Conservation (phyloP, 129 eudicot species). For the Flaveria sonorensis region DNA sequence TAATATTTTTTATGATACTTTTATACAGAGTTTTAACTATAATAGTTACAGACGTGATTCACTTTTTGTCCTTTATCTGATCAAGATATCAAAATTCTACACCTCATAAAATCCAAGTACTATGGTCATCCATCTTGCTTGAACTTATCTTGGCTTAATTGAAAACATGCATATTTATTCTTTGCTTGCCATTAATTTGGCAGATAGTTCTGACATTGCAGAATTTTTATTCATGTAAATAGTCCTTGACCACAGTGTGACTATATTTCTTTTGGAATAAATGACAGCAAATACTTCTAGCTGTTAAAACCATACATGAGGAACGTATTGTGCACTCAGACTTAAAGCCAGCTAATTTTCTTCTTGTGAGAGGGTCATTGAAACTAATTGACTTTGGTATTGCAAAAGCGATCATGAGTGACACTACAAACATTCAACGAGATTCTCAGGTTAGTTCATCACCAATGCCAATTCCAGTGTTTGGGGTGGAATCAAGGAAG, state of each 20-base stretch:
- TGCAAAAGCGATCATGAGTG: slow-evolving; percentile 97
- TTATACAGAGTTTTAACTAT: too few relatives aligned
- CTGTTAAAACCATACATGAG: slow-evolving; percentile 97
- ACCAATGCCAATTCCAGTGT: not conserved
- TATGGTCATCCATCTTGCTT: not conserved
- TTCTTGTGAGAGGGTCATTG: slow-evolving; percentile 90
- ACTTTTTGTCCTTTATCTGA: too few relatives aligned
- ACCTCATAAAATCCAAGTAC: not conserved
- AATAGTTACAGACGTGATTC: not conserved
- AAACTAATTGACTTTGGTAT: slow-evolving; percentile 98
- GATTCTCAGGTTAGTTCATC: slow-evolving; percentile 81
- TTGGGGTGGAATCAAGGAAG: not conserved
- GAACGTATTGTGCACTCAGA: slow-evolving; percentile 99
- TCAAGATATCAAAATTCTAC: too few relatives aligned
- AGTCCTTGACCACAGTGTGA: slow-evolving; percentile 21
- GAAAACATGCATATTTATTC: slow-evolving; percentile 3
- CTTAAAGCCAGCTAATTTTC: slow-evolving; percentile 98
- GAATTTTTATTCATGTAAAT: not conserved
- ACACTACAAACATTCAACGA: slow-evolving; percentile 96
- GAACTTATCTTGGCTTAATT: not conserved
- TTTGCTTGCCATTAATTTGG: not conserved
- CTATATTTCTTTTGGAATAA: slow-evolving; percentile 21
- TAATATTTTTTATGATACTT: too few relatives aligned
- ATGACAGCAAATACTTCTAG: slow-evolving; percentile 92
- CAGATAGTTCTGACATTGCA: not conserved